Conservation (phyloP, 75 land plant species). For the Adiantum capillusveneris region DNA sequence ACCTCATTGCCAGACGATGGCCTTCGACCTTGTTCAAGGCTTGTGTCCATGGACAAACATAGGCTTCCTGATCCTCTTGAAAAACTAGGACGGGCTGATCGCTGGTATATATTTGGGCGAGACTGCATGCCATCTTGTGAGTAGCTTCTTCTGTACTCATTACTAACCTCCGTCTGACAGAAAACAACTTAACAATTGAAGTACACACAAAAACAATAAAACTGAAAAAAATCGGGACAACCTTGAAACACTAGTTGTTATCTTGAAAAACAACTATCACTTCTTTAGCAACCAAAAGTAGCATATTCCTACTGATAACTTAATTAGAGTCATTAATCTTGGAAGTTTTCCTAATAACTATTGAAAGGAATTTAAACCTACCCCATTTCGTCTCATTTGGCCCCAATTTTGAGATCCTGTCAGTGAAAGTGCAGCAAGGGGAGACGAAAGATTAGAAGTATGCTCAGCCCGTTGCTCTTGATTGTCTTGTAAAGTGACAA, state of each 20-base stretch:
- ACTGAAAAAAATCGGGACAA: no score
- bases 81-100: neutral
- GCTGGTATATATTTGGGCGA: neutral
- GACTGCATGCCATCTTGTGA: conserved; percentile 6
- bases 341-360: no score
- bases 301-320: no score
- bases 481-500: conserved; percentile 1
- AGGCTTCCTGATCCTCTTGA: neutral
- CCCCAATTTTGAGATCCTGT: neutral
- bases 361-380: no score
- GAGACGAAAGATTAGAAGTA: neutral
- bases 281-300: no score
- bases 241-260: no score
- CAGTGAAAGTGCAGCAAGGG: conserved; percentile 5
- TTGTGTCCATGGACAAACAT: neutral
- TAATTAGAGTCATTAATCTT: no score
- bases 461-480: neutral
- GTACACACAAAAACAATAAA: no score
- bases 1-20: neutral
- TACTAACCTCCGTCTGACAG: neutral
- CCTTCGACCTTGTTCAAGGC: neutral
- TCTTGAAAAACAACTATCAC: no score
- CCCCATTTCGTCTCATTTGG: neutral
- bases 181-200: no score
- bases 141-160: neutral